Percentiles rank a stretch among this genome's conserved stretches.
Evolutionary conservation across 2,329 filamentous ascomycete species (phyloP).

Genomic region (Trichoderma sp.): DNA sequence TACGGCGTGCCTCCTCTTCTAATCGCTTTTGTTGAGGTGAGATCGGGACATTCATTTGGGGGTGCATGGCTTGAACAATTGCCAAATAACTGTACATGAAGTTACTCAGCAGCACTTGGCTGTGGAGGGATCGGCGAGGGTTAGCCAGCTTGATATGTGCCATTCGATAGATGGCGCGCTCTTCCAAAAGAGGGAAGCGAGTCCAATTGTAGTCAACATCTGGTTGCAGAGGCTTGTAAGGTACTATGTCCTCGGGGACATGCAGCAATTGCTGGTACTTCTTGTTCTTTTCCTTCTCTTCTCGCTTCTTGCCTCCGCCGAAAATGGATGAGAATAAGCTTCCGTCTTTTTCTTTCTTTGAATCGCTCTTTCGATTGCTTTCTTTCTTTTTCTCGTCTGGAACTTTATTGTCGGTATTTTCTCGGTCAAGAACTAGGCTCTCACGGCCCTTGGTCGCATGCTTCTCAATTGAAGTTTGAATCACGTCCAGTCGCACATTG

Average conservation of each 20-base stretch:
- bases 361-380: slow-evolving; percentile 71
- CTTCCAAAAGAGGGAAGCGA: slow-evolving; percentile 90
- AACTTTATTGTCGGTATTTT: slow-evolving; percentile 70
- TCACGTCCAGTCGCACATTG: slow-evolving; percentile 79
- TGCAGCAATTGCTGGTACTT: slow-evolving; percentile 77
- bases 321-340: slow-evolving; percentile 95
- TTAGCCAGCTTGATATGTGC: slow-evolving; percentile 99
- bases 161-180: slow-evolving; percentile 97
- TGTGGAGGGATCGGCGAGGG: slow-evolving; percentile 85
- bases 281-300: slow-evolving; percentile 71
- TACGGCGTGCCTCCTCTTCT: slow-evolving; percentile 58
- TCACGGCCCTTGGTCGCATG: slow-evolving; percentile 70
- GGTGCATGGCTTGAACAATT: slow-evolving; percentile 98
- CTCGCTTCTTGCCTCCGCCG: slow-evolving; percentile 85
- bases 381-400: slow-evolving; percentile 85
- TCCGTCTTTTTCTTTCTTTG: slow-evolving; percentile 90
- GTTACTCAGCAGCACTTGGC: slow-evolving; percentile 94
- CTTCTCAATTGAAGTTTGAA: slow-evolving; percentile 84
- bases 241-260: slow-evolving; percentile 75
- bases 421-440: slow-evolving; percentile 81
- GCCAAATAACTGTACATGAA: slow-evolving; percentile 99
- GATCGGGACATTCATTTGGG: slow-evolving; percentile 87
- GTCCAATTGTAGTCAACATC: slow-evolving; percentile 97
- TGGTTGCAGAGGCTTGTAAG: slow-evolving; percentile 70
- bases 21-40: slow-evolving; percentile 73